Evolutionary conservation across 2,329 filamentous ascomycete genomes (phyloP), one percentile per base, ranked within the genome.

Genomic region (Aureobasidium vineae): DNA sequence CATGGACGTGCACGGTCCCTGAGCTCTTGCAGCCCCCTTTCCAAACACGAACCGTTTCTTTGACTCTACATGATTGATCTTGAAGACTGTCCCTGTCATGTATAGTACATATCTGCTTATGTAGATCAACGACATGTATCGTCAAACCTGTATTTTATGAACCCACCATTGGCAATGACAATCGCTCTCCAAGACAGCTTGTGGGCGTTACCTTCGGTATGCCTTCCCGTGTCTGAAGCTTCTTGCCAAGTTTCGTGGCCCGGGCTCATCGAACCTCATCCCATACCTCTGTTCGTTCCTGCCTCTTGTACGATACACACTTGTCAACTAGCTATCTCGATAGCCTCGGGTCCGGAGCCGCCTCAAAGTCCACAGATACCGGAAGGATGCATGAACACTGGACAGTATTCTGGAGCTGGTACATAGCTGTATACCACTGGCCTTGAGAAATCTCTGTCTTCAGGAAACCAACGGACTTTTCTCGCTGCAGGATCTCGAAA

Each of bases 11-110:
- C 59, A 50, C 57, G 57, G 57, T 49, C 57, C 57, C 28, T 43
- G 33, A 61, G 13, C 57, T 49, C n/a, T 49, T 26, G 54, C 40
- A 49, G 57, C 57, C 57, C 57, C 56, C 40, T 60, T 47, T 60
- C 28, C 56, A n/a, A 4, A 52, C 38, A 60, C 40, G 38, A 60
- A 41, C 38, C 16, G 40, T 11, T 36, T 23, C 15, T 43, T n/a
- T 10, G 15, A 31, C 53, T 57, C 5, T 57, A 23, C 36, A 26
- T 6, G 8, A 21, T 26, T 57, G 31, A 19, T 28, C 5, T 10
- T 3, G 5, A n/a, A 33, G n/a, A 15, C 6, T 40, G 6, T 4
- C 13, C 11, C 10, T 10, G 11, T n/a, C 7, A 2, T 15, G 16
- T 10, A 38, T 49, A n/a, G 40, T 43, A 43, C 33, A 19, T 31